Evolutionary conservation across 371 early-diverging fungal species (phyloP).

Genomic region (Mucor mucedo): DNA sequence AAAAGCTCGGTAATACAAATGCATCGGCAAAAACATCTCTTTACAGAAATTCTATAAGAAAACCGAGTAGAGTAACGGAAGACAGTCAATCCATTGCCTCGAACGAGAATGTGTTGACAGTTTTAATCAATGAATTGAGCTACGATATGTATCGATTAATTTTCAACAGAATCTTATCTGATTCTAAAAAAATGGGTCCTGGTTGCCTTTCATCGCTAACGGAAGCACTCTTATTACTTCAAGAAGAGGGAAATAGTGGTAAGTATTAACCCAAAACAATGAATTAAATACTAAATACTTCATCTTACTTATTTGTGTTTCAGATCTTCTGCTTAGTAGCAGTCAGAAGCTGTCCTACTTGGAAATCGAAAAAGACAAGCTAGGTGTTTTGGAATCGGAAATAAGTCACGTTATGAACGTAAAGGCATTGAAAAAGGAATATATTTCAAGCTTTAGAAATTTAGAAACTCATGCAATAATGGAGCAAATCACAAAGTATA

Average conservation of each 20-base stretch:
- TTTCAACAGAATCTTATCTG: conserved; percentile 16
- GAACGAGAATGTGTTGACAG: conserved; percentile 15
- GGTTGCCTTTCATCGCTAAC: conserved; percentile 12
- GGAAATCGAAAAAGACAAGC: not conserved
- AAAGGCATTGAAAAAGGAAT: conserved; percentile 1
- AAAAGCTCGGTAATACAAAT: not conserved
- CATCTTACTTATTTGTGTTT: not conserved
- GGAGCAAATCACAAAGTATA: conserved; percentile 15
- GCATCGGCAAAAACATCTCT: not conserved
- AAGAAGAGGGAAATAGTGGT: conserved; percentile 13
- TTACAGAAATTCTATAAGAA: not conserved
- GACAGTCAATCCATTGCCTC: not conserved
- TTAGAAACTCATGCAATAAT: conserved; percentile 12
- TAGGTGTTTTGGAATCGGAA: conserved; percentile 3
- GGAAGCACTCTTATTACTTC: conserved; percentile 10
- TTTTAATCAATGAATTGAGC: conserved; percentile 7
- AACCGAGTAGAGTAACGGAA: not conserved
- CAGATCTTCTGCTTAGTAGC: conserved; percentile 10
- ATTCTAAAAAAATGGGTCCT: conserved; percentile 9
- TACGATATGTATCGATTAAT: conserved; percentile 14
- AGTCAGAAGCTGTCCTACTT: conserved; percentile 19
- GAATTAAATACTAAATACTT: too few species aligned
- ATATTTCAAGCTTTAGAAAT: conserved; percentile 6
- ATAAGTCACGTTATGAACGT: conserved; percentile 1
- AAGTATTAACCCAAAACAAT: not conserved